Evolutionary conservation across 2,329 filamentous ascomycete genomes (phyloP), one percentile per base, ranked within the genome.

Genomic region (Bipolaris oryzae): DNA sequence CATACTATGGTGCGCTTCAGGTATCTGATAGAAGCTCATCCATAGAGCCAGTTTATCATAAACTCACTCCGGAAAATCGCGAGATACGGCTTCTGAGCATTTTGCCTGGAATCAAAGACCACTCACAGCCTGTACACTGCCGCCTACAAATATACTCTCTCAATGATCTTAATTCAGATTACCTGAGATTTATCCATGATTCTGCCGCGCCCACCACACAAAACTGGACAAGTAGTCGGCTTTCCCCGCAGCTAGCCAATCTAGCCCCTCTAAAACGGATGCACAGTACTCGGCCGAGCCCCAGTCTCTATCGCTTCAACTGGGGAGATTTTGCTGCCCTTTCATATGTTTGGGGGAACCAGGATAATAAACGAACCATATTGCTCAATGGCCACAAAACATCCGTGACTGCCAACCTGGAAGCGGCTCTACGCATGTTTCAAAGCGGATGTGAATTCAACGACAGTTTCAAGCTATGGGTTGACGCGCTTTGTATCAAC

Each of bases 271-370:
- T 42, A 3, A 25, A 21, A 18, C 39, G 39, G 39, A n/a, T 42
- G 20, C 15, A 42, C 15, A 42, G 39, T 25, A 42, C 39, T 25
- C 20, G 13, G 39, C 39, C 39, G 21, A 23, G 20, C 20, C 2
- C 20, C 15, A 42, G 39, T 15, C 18, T 47, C 15, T 47, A 34
- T 35, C 44, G 44, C 31, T 47, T 47, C 25, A 21, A 35, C 5
- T 47, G 44, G 44, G 44, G 44, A 6, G 44, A 47, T 13, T 47
- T 47, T 9, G 44, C 44, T 3, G 31, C 44, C 2, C 44, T 47
- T n/a, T 42, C 39, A 9, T 42, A 42, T 7, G 39, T 25, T 11
- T 42, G 39, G 39, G 39, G 39, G 9, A 21, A 25, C 4, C 20
- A 25, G 6, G 6, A 18, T 3, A 11, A 25, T 10, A 42, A 25